phyloP scores from a whole-genome alignment of 352 stramenopile species.

The Phytophthora tentaculata region DNA sequence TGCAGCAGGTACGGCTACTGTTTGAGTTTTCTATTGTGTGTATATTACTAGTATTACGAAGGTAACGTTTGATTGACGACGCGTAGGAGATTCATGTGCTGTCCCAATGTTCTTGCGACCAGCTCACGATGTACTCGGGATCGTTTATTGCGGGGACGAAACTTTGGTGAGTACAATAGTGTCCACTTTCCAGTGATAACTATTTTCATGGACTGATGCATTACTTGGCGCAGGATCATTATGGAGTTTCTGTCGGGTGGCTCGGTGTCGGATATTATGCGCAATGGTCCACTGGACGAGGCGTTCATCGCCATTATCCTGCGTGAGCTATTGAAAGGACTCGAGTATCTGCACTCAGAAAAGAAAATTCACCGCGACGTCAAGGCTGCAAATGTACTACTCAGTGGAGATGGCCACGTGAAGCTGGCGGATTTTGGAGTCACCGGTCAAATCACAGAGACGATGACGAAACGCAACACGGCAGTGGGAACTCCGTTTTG shows the following conservation, averaged over 20 bases:
- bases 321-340: slow-evolving; percentile 75
- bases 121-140: slow-evolving; percentile 91
- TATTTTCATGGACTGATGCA: background rate
- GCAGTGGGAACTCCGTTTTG: slow-evolving; percentile 98
- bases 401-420: slow-evolving; percentile 81
- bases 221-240: slow-evolving; percentile 76
- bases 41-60: background rate
- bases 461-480: slow-evolving; percentile 97
- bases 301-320: slow-evolving; percentile 86
- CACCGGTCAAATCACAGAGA: slow-evolving; percentile 95
- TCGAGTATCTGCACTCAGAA: slow-evolving; percentile 84
- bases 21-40: background rate
- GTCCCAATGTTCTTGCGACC: slow-evolving; percentile 87
- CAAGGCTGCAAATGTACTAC: slow-evolving; percentile 83
- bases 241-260: slow-evolving; percentile 95
- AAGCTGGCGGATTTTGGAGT: slow-evolving; percentile 90
- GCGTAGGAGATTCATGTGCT: slow-evolving; percentile 90
- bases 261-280: slow-evolving; percentile 91
- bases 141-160: slow-evolving; percentile 87
- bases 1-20: slow-evolving; percentile 63
- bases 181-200: background rate
- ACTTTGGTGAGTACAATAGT: slow-evolving; percentile 55
- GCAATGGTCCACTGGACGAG: slow-evolving; percentile 75
- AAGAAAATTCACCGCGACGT: slow-evolving; percentile 89
- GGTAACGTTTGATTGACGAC: slow-evolving; percentile 5